These are phyloP conservation scores for Cystofilobasidium capitatum DNA, from an alignment of 768 basidiomycete genomes.

Conservation along the genomic window DNA sequence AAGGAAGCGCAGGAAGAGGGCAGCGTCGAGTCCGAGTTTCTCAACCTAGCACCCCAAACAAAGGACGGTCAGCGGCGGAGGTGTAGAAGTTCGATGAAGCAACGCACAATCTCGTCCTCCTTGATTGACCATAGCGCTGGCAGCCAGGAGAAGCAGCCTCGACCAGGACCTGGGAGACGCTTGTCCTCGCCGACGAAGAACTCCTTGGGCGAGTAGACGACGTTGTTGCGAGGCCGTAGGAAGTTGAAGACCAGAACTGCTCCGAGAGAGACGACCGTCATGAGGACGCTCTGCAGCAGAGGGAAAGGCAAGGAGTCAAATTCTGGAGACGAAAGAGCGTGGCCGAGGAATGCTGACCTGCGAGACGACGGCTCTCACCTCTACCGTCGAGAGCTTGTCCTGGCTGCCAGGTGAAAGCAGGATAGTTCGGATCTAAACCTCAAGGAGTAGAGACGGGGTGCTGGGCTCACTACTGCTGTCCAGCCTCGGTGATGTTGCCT, in stretches of 20 bases:
- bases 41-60: background rate
- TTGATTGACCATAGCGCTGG: background rate
- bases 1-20: conserved; percentile 10
- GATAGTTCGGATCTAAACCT: background rate
- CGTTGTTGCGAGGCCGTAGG: conserved; percentile 2
- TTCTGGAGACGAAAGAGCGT: too few relatives aligned
- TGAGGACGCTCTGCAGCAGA: background rate
- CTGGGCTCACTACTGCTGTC: too few relatives aligned
- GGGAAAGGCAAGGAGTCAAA: too few relatives aligned
- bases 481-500: too few relatives aligned
- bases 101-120: conserved; percentile 11
- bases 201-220: conserved; percentile 2
- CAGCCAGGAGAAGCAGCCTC: background rate
- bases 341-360: background rate
- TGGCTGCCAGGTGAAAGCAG: background rate
- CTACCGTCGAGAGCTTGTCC: background rate
- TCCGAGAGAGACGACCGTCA: background rate
- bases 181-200: background rate
- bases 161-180: background rate
- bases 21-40: conserved; percentile 11
- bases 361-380: background rate
- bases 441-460: too few relatives aligned
- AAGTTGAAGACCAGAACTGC: conserved; percentile 1
- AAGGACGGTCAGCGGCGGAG: background rate
- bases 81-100: background rate